Conservation (phyloP, 306 rosid genomes). For the Gastrolobium bilobum region DNA sequence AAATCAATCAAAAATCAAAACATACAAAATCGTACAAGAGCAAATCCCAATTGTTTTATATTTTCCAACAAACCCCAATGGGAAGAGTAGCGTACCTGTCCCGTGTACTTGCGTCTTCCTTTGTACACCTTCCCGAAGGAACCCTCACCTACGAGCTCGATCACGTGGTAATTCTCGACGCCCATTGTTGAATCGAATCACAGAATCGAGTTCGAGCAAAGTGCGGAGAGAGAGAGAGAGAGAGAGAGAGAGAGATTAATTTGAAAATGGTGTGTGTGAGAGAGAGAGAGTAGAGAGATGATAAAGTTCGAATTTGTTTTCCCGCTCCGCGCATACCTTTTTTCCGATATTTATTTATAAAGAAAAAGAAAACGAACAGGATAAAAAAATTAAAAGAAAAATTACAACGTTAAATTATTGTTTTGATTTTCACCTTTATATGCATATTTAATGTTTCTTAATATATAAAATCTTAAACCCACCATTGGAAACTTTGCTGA, state of each 20-base stretch:
- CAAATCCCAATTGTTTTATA: not conserved
- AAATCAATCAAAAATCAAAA: not conserved
- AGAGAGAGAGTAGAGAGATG: not conserved
- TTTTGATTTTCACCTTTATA: too few relatives aligned
- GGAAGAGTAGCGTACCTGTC: conserved; percentile 63
- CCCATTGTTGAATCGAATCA: conserved; percentile 62
- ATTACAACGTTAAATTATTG: too few relatives aligned
- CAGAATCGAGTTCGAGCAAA: conserved; percentile 6
- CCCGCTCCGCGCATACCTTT: conserved; percentile 46
- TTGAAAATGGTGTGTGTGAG: conserved; percentile 39
- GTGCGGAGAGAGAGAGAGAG: conserved; percentile 18
- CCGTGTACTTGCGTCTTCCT: conserved; percentile 88
- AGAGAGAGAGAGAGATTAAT: not conserved
- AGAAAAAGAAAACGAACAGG: too few relatives aligned
- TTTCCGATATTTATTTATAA: too few relatives aligned
- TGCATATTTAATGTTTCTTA: too few relatives aligned
- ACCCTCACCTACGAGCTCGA: conserved; percentile 97
- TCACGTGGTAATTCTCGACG: conserved; percentile 92
- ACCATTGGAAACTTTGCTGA: too few relatives aligned
- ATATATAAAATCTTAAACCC: too few relatives aligned
- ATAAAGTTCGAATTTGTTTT: conserved; percentile 46
- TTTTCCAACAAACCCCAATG: not conserved
- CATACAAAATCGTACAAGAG: not conserved
- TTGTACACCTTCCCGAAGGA: conserved; percentile 98
- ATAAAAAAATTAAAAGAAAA: too few relatives aligned